Evolutionary conservation across 1,139 yeast genomes (phyloP), one percentile per base, ranked within the genome.

Genomic region (Taiozyma sp.): DNA sequence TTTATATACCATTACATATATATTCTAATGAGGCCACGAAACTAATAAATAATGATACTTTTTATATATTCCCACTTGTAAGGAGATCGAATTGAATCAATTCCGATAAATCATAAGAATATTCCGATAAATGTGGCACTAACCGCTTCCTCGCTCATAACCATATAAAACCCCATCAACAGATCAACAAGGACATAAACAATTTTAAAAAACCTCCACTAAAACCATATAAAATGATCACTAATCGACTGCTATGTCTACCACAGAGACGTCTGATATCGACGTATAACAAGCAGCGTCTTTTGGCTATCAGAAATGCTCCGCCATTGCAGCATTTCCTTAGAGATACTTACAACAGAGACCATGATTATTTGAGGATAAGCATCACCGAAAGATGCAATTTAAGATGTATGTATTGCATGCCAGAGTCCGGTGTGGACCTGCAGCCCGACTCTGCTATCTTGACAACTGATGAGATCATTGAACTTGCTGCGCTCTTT

Each of bases 391-490:
- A 77, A 55, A 57, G 79, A 24, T 77, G 81, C 51, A 77, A 77
- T 53, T 60, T 77, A 21, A 61, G 81, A 16, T 77, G 81, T 56
- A 62, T 70, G n/a, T 77, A 77, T 53, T 77, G 81, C 56, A 77
- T 77, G 81, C 81, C 81, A 0, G 79, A 74, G 49, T 78, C 77
- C 48, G 81, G 81, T 10, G 71, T 77, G 1, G 72, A 69, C 22
- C 60, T 77, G 21, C 69, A 76, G 21, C 77, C 79, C 7, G 57
- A 64, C 5, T 68, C 67, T 3, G 57, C 70, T 24, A 62, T 76
- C 14, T 60, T 77, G 43, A 65, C 73, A 3, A 67, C 73, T 1
- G 68, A 66, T 42, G 81, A 77, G 59, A 76, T 77, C 42, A 56
- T 73, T 4, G 55, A 64, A 32, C 53, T 77, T 11, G 77, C 79